phyloP scores from a whole-genome alignment of 1,139 yeast genomes.

The Diutina pseudorugosa region DNA sequence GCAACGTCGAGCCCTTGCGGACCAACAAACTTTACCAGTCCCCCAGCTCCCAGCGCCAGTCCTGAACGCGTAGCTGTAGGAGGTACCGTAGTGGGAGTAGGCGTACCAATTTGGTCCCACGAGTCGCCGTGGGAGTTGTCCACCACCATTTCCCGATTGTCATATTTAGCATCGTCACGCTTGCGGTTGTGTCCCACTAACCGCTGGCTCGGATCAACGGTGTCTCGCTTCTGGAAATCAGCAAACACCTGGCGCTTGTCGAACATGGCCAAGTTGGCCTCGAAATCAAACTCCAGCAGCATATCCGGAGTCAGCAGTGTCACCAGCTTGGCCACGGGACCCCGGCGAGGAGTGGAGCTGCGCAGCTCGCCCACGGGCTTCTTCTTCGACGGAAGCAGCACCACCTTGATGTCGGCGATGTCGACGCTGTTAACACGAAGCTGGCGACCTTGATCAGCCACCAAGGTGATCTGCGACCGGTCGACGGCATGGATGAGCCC shows the following conservation, averaged over 20 bases:
- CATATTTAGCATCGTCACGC: slow-evolving; percentile 34
- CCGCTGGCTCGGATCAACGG: slow-evolving; percentile 46
- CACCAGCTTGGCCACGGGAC: background rate
- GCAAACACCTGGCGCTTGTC: slow-evolving; percentile 75
- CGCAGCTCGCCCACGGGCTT: slow-evolving; percentile 4
- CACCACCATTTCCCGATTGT: slow-evolving; percentile 65
- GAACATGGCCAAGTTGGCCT: slow-evolving; percentile 68
- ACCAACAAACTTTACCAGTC: background rate
- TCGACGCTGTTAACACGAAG: slow-evolving; percentile 11
- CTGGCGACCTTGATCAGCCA: slow-evolving; percentile 18
- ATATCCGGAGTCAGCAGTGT: slow-evolving; percentile 6
- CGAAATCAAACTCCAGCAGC: slow-evolving; percentile 75
- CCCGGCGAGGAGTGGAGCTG: slow-evolving; percentile 4
- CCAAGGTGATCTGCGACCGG: slow-evolving; percentile 24
- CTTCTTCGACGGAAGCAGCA: slow-evolving; percentile 27
- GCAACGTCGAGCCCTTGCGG: slow-evolving; percentile 23
- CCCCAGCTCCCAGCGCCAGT: slow-evolving; percentile 3
- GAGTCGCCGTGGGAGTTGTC: slow-evolving; percentile 34
- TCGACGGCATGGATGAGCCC: slow-evolving; percentile 38
- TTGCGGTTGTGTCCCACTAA: slow-evolving; percentile 66
- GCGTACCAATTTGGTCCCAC: slow-evolving; percentile 41
- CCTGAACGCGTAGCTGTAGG: slow-evolving; percentile 5
- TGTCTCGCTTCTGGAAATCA: slow-evolving; percentile 57
- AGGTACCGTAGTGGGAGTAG: slow-evolving; percentile 4
- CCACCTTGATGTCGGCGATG: slow-evolving; percentile 32